Evolutionary conservation across 345 rosid species (phyloP), one percentile per base, ranked within the genome.

Genomic region (Reutealis trisperma): DNA sequence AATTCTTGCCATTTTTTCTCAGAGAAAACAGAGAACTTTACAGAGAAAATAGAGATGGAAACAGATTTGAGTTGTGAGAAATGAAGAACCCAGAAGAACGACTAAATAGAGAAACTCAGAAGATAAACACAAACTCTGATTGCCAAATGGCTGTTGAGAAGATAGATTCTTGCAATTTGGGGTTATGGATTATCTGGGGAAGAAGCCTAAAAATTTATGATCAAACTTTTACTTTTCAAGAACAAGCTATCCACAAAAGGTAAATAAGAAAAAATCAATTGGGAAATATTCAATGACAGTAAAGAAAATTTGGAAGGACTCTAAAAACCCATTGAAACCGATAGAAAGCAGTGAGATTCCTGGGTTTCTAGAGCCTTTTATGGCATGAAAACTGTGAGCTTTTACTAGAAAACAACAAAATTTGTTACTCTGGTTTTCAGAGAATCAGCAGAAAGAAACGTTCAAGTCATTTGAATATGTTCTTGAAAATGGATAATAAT

Each of bases 1-100:
- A 41, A 87, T 49, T 70, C 68, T 81, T 4, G 59, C 87, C 97
- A 92, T 92, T 69, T 81, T 81, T 49, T 49, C 47, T 67, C 19
- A 11, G 41, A 25, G 55, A 24, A 44, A 75, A 49, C 75, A 44
- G 65, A 75, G 75, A 19, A 34, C 6, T 1, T 55, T 15, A 16
- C 8, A 8, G 8, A 58, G 22, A 59, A 75, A 44, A 76, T 47
- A 44, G 34, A 68, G 49, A 44, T 16, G 11, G 5, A 12, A 57
- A 49, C 52, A 13, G 67, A 10, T 30, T 25, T 9, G 61, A 70
- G 59, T 14, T 32, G 62, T 34, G 54, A 22, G 41, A 9, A 74
- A 37, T 30, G 77, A 30, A 52, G 37, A 67, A 42, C 2, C 67
- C n/a, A 24, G 24, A 45, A 30, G 47, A 25, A 54, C 61, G 41